Evolutionary conservation across 139 green algal genomes (phyloP).

Genomic region (Chlamydomonas sp.): DNA sequence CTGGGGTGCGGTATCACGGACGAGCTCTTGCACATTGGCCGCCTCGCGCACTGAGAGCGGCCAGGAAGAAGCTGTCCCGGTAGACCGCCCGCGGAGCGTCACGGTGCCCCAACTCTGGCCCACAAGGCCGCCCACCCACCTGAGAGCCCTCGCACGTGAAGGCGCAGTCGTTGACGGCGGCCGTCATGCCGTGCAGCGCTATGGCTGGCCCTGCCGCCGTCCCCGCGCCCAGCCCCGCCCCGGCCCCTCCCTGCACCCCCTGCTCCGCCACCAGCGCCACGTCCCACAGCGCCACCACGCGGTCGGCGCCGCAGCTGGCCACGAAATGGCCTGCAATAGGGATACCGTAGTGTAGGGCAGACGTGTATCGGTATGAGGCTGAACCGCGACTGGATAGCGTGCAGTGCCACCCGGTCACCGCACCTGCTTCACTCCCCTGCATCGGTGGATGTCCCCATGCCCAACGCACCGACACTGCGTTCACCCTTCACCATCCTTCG

Average conservation of each 20-base stretch:
- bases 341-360: not conserved
- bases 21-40: no score
- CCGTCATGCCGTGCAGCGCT: slow-evolving; percentile 59
- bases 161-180: slow-evolving; percentile 60
- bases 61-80: no score
- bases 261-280: slow-evolving; percentile 41
- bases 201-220: not conserved
- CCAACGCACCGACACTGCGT: no score
- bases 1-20: no score
- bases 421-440: no score
- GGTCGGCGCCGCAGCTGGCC: slow-evolving; percentile 75
- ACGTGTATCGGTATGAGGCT: no score
- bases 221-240: slow-evolving; percentile 49
- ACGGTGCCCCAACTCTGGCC: not conserved
- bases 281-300: slow-evolving; percentile 76
- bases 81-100: not conserved
- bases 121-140: not conserved
- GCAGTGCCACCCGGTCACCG: no score
- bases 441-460: no score
- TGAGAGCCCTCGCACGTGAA: slow-evolving; percentile 68
- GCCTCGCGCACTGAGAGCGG: no score
- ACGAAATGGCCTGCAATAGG: slow-evolving; percentile 54
- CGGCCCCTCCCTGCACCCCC: slow-evolving; percentile 26
- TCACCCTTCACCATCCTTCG: no score
- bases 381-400: no score